These are phyloP conservation scores for Trichoderma asperelloides DNA, from an alignment of 495 filamentous ascomycete species.

Conservation along the genomic window DNA sequence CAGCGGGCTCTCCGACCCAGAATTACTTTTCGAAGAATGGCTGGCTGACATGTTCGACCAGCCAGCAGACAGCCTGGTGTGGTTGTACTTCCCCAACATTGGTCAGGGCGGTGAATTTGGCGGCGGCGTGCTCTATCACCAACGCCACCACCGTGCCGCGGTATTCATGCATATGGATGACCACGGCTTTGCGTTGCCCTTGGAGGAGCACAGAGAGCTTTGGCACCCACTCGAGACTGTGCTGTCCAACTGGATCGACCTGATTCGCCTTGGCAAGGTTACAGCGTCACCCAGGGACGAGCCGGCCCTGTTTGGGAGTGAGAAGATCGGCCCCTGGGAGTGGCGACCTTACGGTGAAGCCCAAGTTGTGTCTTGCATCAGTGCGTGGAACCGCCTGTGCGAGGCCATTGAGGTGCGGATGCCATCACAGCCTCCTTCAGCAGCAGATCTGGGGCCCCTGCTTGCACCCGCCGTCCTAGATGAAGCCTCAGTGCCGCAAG, in stretches of 20 bases:
- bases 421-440: constrained; percentile 8
- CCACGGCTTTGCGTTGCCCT: constrained; percentile 12
- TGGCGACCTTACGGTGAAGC: constrained; percentile 17
- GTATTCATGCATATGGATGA: constrained; percentile 18
- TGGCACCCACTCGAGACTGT: constrained; percentile 33
- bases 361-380: constrained; percentile 15
- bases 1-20: background rate
- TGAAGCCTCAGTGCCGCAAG: constrained; percentile 21
- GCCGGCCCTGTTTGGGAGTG: constrained; percentile 11
- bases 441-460: constrained; percentile 11
- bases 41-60: constrained; percentile 7
- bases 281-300: constrained; percentile 15
- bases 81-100: constrained; percentile 13
- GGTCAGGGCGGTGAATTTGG: constrained; percentile 11
- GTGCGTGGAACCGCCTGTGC: constrained; percentile 16
- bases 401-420: constrained; percentile 17
- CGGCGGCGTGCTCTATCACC: constrained; percentile 19
- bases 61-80: constrained; percentile 12
- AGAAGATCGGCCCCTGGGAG: constrained; percentile 19
- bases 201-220: constrained; percentile 15
- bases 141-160: constrained; percentile 15
- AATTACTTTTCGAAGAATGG: constrained; percentile 7
- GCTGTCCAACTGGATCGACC: constrained; percentile 29
- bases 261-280: constrained; percentile 25
- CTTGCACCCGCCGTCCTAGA: constrained; percentile 21